Evolutionary conservation across 1,284 basidiomycete genomes (phyloP), one percentile per base, ranked within the genome.

Genomic region (Rhodotorula sp.): DNA sequence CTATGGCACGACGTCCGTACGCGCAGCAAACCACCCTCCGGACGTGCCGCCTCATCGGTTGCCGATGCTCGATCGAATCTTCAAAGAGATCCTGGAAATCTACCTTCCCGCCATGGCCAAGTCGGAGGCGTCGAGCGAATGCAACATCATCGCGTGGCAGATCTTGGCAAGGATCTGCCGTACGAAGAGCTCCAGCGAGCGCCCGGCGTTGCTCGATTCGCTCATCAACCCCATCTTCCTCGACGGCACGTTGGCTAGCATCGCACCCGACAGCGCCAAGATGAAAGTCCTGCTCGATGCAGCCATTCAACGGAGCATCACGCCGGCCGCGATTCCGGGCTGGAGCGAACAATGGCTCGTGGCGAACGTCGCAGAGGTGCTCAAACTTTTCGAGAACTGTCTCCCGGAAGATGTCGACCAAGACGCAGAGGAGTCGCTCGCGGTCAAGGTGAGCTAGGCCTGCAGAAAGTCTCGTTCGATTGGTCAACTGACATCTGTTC

Each of bases 141-240:
- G 57, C 2, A 47, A 59, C 21, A 14, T 3, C 5, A 57, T 72
- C 43, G 73, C 51, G 0, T 75, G 73, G 73, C 8, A 20, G 6
- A 39, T 65, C 34, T 59, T 75, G 54, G 29, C 66, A 1, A 56
- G 64, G 14, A 63, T 75, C 57, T 29, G 68, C n/a, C 68, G 70
- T 0, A 65, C 70, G 1, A 65, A 58, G 5, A 57, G 48, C 3
- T 29, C 26, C 0, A 10, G 16, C 26, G 62, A 64, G 34, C n/a
- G 12, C 8, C 15, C 26, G 10, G 67, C 68, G 3, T 29, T 16
- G 5, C 65, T 74, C 59, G 70, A 74, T 15, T 49, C 57, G 31
- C 68, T 74, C 62, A 48, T 74, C 65, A 74, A 74, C 60, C 54
- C 67, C 12, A 39, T 57, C 21, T 56, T 74, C 34, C 65, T 74